Evolutionary conservation across 441 rosid species (phyloP), one percentile per base, ranked within the genome.

Genomic region (Capsella rubella): DNA sequence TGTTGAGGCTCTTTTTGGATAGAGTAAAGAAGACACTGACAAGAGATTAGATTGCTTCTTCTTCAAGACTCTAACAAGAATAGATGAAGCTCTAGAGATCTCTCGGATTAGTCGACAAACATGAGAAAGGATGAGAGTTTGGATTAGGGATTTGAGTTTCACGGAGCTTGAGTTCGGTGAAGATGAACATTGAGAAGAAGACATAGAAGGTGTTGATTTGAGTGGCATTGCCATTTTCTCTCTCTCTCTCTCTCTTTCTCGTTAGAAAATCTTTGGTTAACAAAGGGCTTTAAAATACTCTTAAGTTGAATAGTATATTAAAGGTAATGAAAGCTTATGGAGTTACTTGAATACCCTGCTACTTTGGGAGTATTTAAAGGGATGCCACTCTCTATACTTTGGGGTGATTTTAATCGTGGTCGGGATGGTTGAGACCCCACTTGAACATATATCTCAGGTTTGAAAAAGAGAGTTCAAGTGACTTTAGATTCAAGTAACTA

Each of bases 131-230:
- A 90, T 55, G 27, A 90, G 83, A 56, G 81, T 79, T 69, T 83
- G 89, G 39, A 88, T 46, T 64, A 87, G 74, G 76, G 85, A 73
- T 84, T 87, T 94, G 78, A 84, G 79, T 82, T 87, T 90, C 81
- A 77, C 74, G 57, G 84, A 79, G 85, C 72, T 82, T 70, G 80
- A 63, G 76, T 82, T 60, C 12, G 85, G 80, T 71, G 87, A 83
- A 27, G 89, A 75, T 57, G 81, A 54, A 61, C 35, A 61, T 9
- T 35, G 64, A 31, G 80, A 61, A 59, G 87, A 86, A 21, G 90
- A 75, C 56, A 72, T 40, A 27, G 53, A 72, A 4, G 54, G 52
- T 62, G 93, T 51, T 29, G 80, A 54, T 63, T 85, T 85, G 69
- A 75, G 72, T 29, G 94, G 80, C 71, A 84, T 72, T 72, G 65